Conservation (phyloP, 2,329 filamentous ascomycete genomes). For the Magnaporthiopsis incrustans region DNA sequence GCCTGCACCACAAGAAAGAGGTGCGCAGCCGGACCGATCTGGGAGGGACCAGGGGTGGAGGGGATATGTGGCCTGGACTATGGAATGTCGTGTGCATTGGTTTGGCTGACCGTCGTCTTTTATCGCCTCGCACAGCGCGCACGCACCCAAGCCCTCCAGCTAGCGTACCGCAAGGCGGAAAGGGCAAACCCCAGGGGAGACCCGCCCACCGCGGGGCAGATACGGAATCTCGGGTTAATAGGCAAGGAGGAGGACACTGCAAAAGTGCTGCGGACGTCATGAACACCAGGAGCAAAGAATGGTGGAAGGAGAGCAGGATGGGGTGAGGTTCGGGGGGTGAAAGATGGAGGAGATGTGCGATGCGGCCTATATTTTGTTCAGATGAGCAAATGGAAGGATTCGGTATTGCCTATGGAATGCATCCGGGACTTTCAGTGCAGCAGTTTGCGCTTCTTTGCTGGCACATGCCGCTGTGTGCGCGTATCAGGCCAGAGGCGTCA, state of each 20-base stretch:
- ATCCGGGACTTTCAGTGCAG: background rate
- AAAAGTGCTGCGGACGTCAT: slow-evolving; percentile 37
- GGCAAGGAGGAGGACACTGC: slow-evolving; percentile 76
- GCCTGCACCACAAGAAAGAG: slow-evolving; percentile 98
- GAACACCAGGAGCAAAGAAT: background rate
- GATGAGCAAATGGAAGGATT: background rate
- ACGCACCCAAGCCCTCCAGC: slow-evolving; percentile 70
- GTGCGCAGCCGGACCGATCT: slow-evolving; percentile 36
- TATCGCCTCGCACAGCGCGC: slow-evolving; percentile 50
- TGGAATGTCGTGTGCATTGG: background rate
- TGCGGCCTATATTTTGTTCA: background rate
- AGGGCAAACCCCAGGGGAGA: slow-evolving; percentile 69
- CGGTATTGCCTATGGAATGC: background rate
- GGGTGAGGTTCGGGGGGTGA: background rate
- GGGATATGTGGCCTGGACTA: slow-evolving; percentile 1
- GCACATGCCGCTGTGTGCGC: background rate
- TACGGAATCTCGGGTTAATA: slow-evolving; percentile 77
- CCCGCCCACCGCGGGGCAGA: slow-evolving; percentile 74
- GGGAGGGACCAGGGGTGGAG: background rate
- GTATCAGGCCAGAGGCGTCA: background rate
- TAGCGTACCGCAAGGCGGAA: slow-evolving; percentile 75
- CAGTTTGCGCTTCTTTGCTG: background rate
- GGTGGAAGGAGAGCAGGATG: no score
- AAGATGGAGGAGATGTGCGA: background rate
- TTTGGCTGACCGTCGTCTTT: background rate